Evolutionary conservation across 768 basidiomycete genomes (phyloP).

Genomic region (Amanita pallidorosea): DNA sequence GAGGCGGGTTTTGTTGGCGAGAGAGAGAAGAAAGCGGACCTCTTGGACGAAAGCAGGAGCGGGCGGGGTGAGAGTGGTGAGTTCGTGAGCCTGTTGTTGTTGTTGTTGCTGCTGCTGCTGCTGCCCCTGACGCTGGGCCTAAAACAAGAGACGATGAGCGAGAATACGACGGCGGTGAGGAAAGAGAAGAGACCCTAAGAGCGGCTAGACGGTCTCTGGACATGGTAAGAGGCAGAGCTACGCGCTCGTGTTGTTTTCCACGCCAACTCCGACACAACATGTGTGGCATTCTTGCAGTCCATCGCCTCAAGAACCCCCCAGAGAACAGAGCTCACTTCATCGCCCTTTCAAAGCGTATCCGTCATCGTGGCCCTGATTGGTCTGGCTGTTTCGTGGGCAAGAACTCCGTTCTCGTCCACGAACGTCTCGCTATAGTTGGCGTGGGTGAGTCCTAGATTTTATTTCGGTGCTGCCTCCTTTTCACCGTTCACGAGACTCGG

Average conservation of each 20-base stretch:
- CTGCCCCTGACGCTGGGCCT: constrained; percentile 21
- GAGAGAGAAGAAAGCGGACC: constrained; percentile 12
- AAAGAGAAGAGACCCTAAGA: constrained; percentile 18
- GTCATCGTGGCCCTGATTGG: constrained; percentile 98
- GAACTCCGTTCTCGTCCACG: constrained; percentile 79
- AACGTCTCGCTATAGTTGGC: constrained; percentile 95
- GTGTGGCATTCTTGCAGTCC: constrained; percentile 90
- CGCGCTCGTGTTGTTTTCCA: neutral
- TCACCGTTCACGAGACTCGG: constrained; percentile 56
- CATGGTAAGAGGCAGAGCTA: constrained; percentile 11
- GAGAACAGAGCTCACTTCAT: constrained; percentile 65
- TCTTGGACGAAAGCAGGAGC: constrained; percentile 25
- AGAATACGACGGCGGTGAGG: neutral
- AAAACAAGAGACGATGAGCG: neutral
- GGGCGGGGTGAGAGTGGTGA: constrained; percentile 15
- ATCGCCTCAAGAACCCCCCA: constrained; percentile 65
- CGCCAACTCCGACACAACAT: constrained; percentile 28
- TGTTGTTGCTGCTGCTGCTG: neutral
- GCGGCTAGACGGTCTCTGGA: constrained; percentile 29
- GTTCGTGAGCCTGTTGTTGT: constrained; percentile 18
- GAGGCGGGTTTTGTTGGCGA: neutral
- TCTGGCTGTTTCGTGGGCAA: constrained; percentile 88
- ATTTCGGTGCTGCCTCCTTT: neutral
- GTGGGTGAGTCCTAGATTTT: constrained; percentile 54
- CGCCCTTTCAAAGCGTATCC: constrained; percentile 78